These are phyloP conservation scores for Rhodotorula paludigena DNA, from an alignment of 768 basidiomycete genomes.

Conservation along the genomic window DNA sequence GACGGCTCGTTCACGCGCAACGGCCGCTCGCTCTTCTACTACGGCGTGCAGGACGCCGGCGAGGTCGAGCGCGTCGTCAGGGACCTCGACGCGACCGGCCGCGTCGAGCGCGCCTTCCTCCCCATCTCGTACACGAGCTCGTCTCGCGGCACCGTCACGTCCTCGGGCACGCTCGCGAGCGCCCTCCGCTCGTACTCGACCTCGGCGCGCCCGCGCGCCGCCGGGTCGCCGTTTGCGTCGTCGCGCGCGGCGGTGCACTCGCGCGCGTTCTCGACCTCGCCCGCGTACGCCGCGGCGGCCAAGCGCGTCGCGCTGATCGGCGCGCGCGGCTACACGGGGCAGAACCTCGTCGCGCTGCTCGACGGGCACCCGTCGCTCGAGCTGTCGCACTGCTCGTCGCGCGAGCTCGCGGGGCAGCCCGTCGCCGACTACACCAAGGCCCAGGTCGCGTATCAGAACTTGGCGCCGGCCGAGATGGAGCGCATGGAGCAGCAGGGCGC, in stretches of 20 bases:
- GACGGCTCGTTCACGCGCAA: conserved; percentile 95
- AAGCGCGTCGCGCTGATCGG: conserved; percentile 93
- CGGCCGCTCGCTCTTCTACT: conserved; percentile 94
- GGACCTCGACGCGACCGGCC: conserved; percentile 58
- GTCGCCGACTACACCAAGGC: conserved; percentile 77
- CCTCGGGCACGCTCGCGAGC: conserved; percentile 40
- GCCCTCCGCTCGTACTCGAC: conserved; percentile 48
- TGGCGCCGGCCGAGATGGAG: conserved; percentile 72
- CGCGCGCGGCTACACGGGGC: conserved; percentile 91
- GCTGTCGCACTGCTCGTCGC: conserved; percentile 92
- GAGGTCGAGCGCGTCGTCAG: conserved; percentile 85
- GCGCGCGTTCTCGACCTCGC: conserved; percentile 41
- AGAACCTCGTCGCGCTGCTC: conserved; percentile 79
- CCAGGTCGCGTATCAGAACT: conserved; percentile 68
- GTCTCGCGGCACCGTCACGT: conserved; percentile 33
- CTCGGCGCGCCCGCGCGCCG: conserved; percentile 40
- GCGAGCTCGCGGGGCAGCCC: conserved; percentile 78
- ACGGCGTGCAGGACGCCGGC: conserved; percentile 80
- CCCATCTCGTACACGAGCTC: conserved; percentile 56
- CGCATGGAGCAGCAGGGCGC: conserved; percentile 80
- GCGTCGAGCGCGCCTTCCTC: conserved; percentile 82
- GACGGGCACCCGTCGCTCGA: conserved; percentile 80
- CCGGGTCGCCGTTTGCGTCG: conserved; percentile 49
- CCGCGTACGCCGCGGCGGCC: conserved; percentile 49
- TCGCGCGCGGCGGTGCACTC: conserved; percentile 54